These are phyloP conservation scores for Phytophthora europaea DNA, from an alignment of 352 stramenopile genomes.

Conservation along the genomic window DNA sequence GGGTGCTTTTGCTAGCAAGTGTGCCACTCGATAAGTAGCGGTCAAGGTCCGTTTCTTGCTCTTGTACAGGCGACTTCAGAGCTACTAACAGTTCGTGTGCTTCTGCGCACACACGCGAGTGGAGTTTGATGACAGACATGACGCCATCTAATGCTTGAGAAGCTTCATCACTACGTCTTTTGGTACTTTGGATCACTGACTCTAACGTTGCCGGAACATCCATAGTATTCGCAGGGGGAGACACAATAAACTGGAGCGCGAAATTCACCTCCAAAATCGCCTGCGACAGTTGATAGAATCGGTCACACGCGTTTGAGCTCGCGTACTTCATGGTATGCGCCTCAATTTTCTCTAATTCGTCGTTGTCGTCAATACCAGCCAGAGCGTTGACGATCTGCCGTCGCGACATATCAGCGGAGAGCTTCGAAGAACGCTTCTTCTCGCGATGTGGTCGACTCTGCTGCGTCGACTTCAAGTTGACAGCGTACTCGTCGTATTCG, in stretches of 20 bases:
- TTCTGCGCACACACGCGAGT: constrained; percentile 51
- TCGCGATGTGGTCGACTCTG: neutral
- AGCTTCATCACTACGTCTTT: constrained; percentile 44
- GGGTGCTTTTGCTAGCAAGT: constrained; percentile 10
- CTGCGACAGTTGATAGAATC: constrained; percentile 49
- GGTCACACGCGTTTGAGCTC: constrained; percentile 44
- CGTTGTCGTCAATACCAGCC: constrained; percentile 16
- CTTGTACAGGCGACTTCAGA: neutral
- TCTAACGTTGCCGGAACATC: constrained; percentile 7
- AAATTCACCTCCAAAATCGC: constrained; percentile 33
- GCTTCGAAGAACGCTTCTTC: constrained; percentile 9
- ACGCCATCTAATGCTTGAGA: constrained; percentile 45
- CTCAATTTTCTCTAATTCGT: constrained; percentile 44
- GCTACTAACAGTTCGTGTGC: constrained; percentile 33
- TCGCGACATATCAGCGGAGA: constrained; percentile 9
- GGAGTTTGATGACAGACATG: constrained; percentile 46
- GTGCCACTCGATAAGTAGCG: constrained; percentile 24
- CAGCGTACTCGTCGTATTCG: constrained; percentile 33
- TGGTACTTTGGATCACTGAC: constrained; percentile 33
- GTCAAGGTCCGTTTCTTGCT: constrained; percentile 20
- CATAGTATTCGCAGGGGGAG: neutral
- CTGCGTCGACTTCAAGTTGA: constrained; percentile 1
- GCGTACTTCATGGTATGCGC: constrained; percentile 32
- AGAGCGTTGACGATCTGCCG: constrained; percentile 14
- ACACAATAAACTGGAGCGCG: constrained; percentile 21